Base-by-base conservation (phyloP, 2,329 filamentous ascomycete species). In the Epichloe glyceriae region DNA sequence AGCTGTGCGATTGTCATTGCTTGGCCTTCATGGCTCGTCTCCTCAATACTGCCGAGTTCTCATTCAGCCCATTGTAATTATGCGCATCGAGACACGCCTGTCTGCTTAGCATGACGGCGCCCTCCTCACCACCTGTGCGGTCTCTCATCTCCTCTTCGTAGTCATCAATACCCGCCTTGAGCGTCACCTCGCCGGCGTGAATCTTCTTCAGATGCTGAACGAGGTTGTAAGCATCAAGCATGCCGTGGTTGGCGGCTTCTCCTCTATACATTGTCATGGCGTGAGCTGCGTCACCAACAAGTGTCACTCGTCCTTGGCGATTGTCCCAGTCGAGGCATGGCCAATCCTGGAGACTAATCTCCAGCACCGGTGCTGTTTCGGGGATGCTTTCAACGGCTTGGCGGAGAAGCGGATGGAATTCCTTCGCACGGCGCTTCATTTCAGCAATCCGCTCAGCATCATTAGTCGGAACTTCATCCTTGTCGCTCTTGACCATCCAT, bases 221-320 rank as follows among this genome's bases (percentile, higher is more conserved):
- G 38, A 70, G 57, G 38, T 61, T 54, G 38, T 60, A 61, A 2
- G 67, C 67, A 47, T 70, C 67, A n/a, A 68, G 58, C 12, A 70
- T 67, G 15, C 67, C 67, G 51, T 70, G 67, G 50, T 70, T 70
- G 7, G 61, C 64, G 1, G 62, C 68, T 49, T 70, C 67, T 26
- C 68, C 68, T 15, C 68, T 62, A 49, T 65, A 77, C 74, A 78
- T 77, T 33, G 74, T 76, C 76, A 80, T 79, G n/a, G 75, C 71
- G 59, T 80, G 76, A 0, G 75, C 75, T 2, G 75, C 71, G 57
- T 80, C 77, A 3, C 77, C 76, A 4, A 71, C 65, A 1, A 80
- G 60, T 1, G 73, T 73, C 3, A 74, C 68, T 1, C 66, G 63
- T 3, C 73, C 74, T 40, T 61, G 58, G 12, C 56, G 59, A 46